phyloP scores from a whole-genome alignment of 176 grass and related monocot species.

The Chrysopogon serrulatus region DNA sequence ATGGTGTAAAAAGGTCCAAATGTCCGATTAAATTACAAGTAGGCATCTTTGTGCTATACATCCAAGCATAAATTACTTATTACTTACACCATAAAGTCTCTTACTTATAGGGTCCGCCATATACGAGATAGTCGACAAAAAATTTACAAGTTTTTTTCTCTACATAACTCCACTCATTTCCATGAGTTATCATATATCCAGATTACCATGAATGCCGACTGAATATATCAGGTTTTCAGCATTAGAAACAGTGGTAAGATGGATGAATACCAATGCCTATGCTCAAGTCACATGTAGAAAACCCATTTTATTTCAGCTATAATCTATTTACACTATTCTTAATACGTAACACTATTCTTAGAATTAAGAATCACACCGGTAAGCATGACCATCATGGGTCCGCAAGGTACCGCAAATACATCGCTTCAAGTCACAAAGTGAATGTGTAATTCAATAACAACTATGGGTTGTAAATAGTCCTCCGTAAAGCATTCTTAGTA shows the following conservation, averaged over 20 bases:
- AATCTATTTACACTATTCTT: neutral
- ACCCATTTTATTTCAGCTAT: neutral
- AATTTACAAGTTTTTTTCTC: neutral
- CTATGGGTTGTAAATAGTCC: neutral
- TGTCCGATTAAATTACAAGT: no score
- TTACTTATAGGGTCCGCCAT: no score
- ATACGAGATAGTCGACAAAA: neutral
- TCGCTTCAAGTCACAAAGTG: neutral
- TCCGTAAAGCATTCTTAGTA: neutral
- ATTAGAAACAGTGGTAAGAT: neutral
- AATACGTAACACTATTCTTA: neutral
- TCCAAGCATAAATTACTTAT: no score
- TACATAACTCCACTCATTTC: neutral
- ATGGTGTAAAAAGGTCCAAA: no score
- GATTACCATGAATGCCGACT: neutral
- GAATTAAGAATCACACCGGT: neutral
- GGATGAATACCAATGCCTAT: neutral
- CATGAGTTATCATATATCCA: neutral
- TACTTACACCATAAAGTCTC: no score
- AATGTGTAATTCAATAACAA: neutral
- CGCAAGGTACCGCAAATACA: neutral
- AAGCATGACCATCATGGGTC: neutral
- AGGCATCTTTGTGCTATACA: no score
- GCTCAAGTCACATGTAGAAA: neutral
- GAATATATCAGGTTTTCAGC: neutral